A percentile compares a stretch with the other conserved stretches of the same genome.
Evolutionary conservation across 768 basidiomycete species (phyloP).

Genomic region (Tylopilus plumbeoviolaceoides): DNA sequence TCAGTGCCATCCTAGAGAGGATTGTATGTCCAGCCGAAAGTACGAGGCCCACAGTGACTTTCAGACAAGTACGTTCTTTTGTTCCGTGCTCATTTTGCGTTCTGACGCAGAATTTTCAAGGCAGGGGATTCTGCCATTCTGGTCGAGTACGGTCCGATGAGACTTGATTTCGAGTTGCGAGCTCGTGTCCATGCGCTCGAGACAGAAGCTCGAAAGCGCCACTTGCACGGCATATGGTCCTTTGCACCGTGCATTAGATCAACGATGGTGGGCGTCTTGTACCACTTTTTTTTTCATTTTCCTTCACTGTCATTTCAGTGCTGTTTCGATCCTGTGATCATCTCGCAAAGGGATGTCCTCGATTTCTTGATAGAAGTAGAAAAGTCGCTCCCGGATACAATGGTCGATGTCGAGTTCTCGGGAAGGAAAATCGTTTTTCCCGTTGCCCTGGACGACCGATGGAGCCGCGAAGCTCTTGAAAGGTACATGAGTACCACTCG

Average conservation of each 20-base stretch:
- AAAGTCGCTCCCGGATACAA: constrained; percentile 36
- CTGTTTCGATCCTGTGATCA: constrained; percentile 42
- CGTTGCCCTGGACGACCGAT: constrained; percentile 53
- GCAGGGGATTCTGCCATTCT: constrained; percentile 63
- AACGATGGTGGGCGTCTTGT: constrained; percentile 45
- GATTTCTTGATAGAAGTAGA: constrained; percentile 31
- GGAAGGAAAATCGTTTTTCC: constrained; percentile 58
- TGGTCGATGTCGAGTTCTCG: constrained; percentile 41
- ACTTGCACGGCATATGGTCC: constrained; percentile 36
- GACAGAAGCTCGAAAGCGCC: constrained; percentile 30
- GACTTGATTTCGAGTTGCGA: constrained; percentile 48
- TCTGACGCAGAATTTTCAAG: constrained; percentile 27
- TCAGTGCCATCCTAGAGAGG: constrained; percentile 12
- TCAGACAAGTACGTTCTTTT: constrained; percentile 46
- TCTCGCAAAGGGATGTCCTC: constrained; percentile 44
- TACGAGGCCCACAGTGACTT: constrained; percentile 36
- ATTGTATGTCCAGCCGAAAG: constrained; percentile 1
- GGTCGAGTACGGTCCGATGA: constrained; percentile 57
- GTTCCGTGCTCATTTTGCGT: too few species aligned
- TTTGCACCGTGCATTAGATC: constrained; percentile 54
- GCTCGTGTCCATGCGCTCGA: constrained; percentile 55
- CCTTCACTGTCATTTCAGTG: constrained; percentile 29
- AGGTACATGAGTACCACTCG: constrained; percentile 55
- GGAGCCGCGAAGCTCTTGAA: constrained; percentile 42
- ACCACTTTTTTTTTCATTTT: constrained; percentile 13